Evolutionary conservation across 2,329 filamentous ascomycete species (phyloP).

Genomic region (Blastomyces emzantsi): DNA sequence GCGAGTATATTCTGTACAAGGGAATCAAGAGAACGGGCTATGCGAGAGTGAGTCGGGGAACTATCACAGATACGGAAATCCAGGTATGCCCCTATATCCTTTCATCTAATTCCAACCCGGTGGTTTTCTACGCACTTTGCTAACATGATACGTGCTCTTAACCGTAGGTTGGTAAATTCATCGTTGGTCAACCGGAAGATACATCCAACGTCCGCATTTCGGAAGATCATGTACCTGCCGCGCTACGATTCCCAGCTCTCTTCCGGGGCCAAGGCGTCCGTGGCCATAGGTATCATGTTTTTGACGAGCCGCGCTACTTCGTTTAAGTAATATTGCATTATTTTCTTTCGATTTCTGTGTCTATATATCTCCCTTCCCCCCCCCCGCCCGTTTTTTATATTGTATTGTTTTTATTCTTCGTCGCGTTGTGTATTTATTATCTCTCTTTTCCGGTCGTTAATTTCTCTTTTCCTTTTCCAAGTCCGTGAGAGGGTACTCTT

Average conservation of each 20-base stretch:
- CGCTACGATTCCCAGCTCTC: slow-evolving; percentile 71
- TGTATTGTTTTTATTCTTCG: neutral
- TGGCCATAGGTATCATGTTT: slow-evolving; percentile 90
- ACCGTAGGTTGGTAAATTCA: slow-evolving; percentile 71
- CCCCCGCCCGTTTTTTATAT: slow-evolving; percentile 13
- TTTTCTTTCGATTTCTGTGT: neutral
- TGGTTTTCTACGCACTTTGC: neutral
- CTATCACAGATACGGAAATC: slow-evolving; percentile 94
- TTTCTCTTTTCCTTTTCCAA: neutral
- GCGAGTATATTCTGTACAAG: slow-evolving; percentile 97
- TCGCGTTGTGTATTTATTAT: neutral
- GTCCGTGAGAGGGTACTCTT: neutral
- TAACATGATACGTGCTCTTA: slow-evolving; percentile 14
- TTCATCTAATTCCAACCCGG: neutral
- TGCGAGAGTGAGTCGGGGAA: slow-evolving; percentile 75
- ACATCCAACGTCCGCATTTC: slow-evolving; percentile 53
- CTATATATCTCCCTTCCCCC: slow-evolving; percentile 3
- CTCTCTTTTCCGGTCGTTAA: neutral
- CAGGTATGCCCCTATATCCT: slow-evolving; percentile 49
- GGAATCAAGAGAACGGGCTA: slow-evolving; percentile 77
- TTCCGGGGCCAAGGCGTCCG: slow-evolving; percentile 81
- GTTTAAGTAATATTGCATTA: slow-evolving; percentile 23
- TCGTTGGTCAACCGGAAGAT: slow-evolving; percentile 61
- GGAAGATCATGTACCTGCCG: slow-evolving; percentile 66
- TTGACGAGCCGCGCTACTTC: slow-evolving; percentile 75